Base-by-base conservation (phyloP, 73 alveolate species). In the Blepharisma stoltei region DNA sequence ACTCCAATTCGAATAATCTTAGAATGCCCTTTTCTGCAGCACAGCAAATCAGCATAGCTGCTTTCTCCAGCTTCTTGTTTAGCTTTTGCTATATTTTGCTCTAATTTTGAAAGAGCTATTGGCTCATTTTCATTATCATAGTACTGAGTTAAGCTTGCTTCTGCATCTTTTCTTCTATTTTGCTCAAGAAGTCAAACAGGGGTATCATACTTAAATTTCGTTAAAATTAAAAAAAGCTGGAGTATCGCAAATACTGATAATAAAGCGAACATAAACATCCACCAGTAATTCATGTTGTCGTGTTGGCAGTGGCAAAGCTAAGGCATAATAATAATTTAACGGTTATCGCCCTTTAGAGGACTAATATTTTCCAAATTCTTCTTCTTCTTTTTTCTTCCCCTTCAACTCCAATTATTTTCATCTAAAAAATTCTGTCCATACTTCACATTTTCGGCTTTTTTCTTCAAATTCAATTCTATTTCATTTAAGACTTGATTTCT, bases 231-330 rank as follows among this genome's bases (percentile, higher is more conserved):
- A 11, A n/a, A 0, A 60, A 60, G 5, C 47, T 60, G 73, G 5
- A 14, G 5, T 9, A 60, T 0, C 2, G 73, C 73, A 25, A 60
- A n/a, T 1, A 60, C 18, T 4, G 46, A n/a, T 18, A 1, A 47
- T 0, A 60, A 60, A 3, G 18, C 0, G 5, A 60, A 60, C 73
- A 60, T 60, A 25, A 60, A 60, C 37, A 60, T 9, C 73, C 73
- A 60, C 73, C 73, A 60, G 5, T 25, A 18, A 5, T 60, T 60
- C 0, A 60, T 20, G 18, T 2, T 25, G 5, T 60, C 5, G 14
- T 4, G 73, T 60, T 20, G 73, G 73, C 73, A 60, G 5, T 8
- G 73, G 48, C 11, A 60, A 25, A 1, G 49, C 73, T 2, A 60
- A 55, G 18, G 44, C 71, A 55, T 55, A n/a, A n/a, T n/a, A n/a